These are phyloP conservation scores for Pseudomassariella vexata DNA, from an alignment of 2,329 filamentous ascomycete species.

Conservation along the genomic window DNA sequence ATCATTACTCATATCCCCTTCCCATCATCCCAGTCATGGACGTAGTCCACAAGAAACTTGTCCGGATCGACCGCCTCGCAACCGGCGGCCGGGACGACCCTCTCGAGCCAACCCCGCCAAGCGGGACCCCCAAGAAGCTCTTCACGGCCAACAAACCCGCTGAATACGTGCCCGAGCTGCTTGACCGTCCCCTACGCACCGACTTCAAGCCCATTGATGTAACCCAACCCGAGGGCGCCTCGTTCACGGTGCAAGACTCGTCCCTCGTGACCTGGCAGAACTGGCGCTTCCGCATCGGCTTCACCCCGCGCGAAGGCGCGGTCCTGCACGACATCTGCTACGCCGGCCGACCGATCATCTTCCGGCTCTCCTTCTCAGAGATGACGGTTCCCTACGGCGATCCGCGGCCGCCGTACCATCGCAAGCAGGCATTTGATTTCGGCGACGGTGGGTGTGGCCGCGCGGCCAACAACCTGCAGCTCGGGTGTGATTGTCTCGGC, in stretches of 20 bases:
- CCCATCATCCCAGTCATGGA: constrained; percentile 36
- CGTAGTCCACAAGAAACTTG: constrained; percentile 1
- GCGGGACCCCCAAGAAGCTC: constrained; percentile 4
- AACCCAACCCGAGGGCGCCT: constrained; percentile 59
- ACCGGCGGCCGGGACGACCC: constrained; percentile 1
- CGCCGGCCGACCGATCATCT: constrained; percentile 58
- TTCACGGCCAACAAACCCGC: constrained; percentile 1
- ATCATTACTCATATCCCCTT: constrained; percentile 59
- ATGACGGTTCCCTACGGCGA: constrained; percentile 67
- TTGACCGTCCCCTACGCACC: constrained; percentile 15
- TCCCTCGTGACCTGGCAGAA: constrained; percentile 56
- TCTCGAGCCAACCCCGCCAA: constrained; percentile 12
- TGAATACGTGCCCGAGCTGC: constrained; percentile 5
- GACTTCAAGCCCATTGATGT: constrained; percentile 56
- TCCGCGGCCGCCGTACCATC: constrained; percentile 57
- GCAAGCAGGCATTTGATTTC: constrained; percentile 69
- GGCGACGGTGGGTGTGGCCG: constrained; percentile 64
- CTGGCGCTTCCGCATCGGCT: constrained; percentile 64
- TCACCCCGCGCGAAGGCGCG: constrained; percentile 65
- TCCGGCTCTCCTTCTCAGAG: constrained; percentile 62
- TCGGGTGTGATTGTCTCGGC: constrained; percentile 67
- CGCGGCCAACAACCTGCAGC: constrained; percentile 60
- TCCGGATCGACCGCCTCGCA: constrained; percentile 2
- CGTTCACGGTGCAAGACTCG: constrained; percentile 51
- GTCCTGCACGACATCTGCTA: constrained; percentile 67